Conservation (phyloP, 345 rosid species). For the Eucalyptus camaldulensis region DNA sequence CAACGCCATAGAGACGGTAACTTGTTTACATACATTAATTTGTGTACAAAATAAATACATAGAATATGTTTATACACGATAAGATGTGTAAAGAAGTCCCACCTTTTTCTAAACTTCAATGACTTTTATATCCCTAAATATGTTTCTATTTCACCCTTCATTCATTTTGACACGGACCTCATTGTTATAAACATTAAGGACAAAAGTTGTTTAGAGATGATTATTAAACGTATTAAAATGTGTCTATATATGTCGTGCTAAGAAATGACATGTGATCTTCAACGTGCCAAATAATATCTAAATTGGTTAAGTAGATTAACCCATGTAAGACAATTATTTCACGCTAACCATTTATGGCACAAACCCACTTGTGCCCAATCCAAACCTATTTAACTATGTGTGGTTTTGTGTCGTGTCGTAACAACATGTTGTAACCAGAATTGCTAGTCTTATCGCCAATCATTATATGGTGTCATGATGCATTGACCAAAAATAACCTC, state of each 20-base stretch:
- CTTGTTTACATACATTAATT: not conserved
- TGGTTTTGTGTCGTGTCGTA: not conserved
- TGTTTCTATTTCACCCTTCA: not conserved
- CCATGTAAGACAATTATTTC: not conserved
- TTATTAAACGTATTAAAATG: not conserved
- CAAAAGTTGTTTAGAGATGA: not conserved
- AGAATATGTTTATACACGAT: not conserved
- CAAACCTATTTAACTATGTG: not conserved
- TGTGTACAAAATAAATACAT: not conserved
- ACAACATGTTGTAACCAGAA: not conserved
- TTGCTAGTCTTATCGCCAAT: not conserved
- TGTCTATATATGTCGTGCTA: not conserved
- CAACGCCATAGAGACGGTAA: not conserved
- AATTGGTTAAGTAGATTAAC: not conserved
- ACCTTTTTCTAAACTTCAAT: not conserved
- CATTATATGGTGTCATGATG: not conserved
- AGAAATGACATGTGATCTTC: not conserved
- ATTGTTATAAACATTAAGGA: not conserved
- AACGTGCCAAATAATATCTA: not conserved
- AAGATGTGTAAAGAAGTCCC: not conserved
- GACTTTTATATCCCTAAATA: not conserved
- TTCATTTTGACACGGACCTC: not conserved
- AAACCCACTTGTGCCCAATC: not conserved
- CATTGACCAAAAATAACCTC: not conserved
- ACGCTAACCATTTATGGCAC: not conserved